Percentiles rank a stretch among this genome's conserved stretches.
Evolutionary conservation across 176 grass and related monocot genomes (phyloP).

Genomic region (Poa pratensis): DNA sequence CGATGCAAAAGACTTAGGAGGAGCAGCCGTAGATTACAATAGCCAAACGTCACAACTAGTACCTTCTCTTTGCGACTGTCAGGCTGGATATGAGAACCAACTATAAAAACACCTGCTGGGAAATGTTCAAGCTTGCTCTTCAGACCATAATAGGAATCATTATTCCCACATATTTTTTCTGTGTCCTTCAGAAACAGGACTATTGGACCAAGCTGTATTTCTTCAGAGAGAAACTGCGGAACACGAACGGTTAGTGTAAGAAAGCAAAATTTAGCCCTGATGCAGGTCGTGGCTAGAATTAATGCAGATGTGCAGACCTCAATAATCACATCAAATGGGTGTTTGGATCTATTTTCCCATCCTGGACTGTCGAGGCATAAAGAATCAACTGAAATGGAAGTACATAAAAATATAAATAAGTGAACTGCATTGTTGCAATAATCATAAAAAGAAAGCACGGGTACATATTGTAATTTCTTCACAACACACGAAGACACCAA

Average conservation of each 20-base stretch:
- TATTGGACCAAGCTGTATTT: conserved; percentile 74
- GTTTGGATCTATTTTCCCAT: conserved; percentile 79
- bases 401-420: conserved; percentile 31
- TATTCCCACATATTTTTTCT: conserved; percentile 77
- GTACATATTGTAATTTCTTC: conserved; percentile 9
- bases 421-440: conserved; percentile 34
- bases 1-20: not conserved
- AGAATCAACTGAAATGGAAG: conserved; percentile 66
- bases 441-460: conserved; percentile 20
- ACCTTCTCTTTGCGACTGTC: conserved; percentile 92
- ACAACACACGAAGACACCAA: conserved; percentile 31
- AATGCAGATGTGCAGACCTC: conserved; percentile 59
- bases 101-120: conserved; percentile 76
- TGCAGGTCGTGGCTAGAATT: conserved; percentile 15
- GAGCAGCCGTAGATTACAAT: conserved; percentile 18
- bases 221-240: conserved; percentile 80
- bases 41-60: conserved; percentile 1
- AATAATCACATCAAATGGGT: conserved; percentile 79
- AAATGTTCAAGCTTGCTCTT: conserved; percentile 79
- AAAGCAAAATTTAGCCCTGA: conserved; percentile 27
- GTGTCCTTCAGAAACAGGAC: conserved; percentile 91
- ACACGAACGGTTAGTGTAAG: conserved; percentile 36
- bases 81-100: conserved; percentile 82
- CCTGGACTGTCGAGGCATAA: conserved; percentile 74
- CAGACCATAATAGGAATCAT: conserved; percentile 68